Conservation (phyloP, 2,329 filamentous ascomycete genomes). For the Eurotiales sp. region DNA sequence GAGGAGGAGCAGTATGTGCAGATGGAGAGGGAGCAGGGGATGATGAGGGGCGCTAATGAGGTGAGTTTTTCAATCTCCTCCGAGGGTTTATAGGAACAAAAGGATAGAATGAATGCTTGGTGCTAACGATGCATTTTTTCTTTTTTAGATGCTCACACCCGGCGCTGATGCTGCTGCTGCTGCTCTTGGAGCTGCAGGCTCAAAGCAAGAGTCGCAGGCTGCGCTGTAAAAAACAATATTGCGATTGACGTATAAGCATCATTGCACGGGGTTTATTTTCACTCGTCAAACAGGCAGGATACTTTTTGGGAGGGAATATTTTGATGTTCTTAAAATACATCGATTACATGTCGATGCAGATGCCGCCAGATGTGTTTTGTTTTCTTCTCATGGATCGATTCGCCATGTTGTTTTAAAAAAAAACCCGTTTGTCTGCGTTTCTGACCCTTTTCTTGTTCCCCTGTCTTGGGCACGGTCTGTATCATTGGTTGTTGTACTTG, state of each 20-base stretch:
- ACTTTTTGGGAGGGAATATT: no score
- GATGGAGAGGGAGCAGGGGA: slow-evolving; percentile 96
- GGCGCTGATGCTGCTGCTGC: slow-evolving; percentile 22
- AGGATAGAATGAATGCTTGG: not conserved
- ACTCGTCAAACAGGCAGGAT: no score
- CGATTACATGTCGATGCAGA: no score
- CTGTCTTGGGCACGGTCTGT: not conserved
- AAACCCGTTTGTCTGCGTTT: not conserved
- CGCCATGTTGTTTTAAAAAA: no score
- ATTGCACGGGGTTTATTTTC: no score
- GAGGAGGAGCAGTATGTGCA: slow-evolving; percentile 97
- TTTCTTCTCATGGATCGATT: no score
- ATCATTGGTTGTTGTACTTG: slow-evolving; percentile 4
- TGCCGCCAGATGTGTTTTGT: no score
- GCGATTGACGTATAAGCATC: slow-evolving; percentile 2
- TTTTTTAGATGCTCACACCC: slow-evolving; percentile 43
- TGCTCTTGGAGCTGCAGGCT: slow-evolving; percentile 4
- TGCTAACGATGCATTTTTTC: slow-evolving; percentile 8
- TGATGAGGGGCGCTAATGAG: slow-evolving; percentile 88
- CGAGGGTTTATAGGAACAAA: no score
- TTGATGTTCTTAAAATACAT: no score
- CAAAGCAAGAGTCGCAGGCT: slow-evolving; percentile 12
- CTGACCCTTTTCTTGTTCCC: not conserved
- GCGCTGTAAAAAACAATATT: slow-evolving; percentile 6
- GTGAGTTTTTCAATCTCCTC: slow-evolving; percentile 40